These are phyloP conservation scores for Agapanthus africanus DNA, from an alignment of 106 monocot genomes.

Conservation along the genomic window DNA sequence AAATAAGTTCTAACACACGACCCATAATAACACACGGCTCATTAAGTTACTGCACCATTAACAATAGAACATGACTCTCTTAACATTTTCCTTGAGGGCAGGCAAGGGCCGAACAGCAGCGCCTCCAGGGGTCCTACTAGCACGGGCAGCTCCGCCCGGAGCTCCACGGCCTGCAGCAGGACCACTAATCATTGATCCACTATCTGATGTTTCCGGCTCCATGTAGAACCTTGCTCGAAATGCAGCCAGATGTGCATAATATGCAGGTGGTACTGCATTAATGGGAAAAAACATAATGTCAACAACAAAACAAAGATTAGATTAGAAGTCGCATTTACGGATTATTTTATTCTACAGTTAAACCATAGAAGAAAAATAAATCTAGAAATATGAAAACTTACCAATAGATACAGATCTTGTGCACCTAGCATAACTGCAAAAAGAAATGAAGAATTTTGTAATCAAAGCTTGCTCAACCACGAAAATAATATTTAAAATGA, in stretches of 20 bases:
- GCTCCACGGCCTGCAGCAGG: conserved; percentile 21
- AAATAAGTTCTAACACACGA: too few species aligned
- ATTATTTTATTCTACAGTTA: too few species aligned
- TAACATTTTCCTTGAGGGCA: conserved; percentile 85
- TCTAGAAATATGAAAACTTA: conserved; percentile 15
- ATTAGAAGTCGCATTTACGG: too few species aligned
- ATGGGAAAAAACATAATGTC: not conserved
- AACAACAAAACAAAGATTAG: not conserved
- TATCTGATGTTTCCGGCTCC: conserved; percentile 34
- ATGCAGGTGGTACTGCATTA: conserved; percentile 53
- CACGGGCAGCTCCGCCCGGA: conserved; percentile 20
- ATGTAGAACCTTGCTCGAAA: conserved; percentile 53
- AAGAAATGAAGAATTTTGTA: not conserved
- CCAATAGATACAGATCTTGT: conserved; percentile 80
- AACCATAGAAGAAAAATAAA: not conserved
- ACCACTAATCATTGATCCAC: not conserved
- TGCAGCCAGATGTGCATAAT: conserved; percentile 65
- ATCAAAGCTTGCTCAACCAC: too few species aligned
- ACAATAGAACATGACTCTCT: conserved; percentile 93
- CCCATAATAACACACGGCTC: too few species aligned
- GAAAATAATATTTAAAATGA: not conserved
- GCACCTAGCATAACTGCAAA: conserved; percentile 67
- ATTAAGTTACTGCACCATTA: too few species aligned
- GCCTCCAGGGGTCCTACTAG: conserved; percentile 27
- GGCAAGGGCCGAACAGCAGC: conserved; percentile 75